Evolutionary conservation across 768 basidiomycete genomes (phyloP).

Genomic region (Leccinellum luteum): DNA sequence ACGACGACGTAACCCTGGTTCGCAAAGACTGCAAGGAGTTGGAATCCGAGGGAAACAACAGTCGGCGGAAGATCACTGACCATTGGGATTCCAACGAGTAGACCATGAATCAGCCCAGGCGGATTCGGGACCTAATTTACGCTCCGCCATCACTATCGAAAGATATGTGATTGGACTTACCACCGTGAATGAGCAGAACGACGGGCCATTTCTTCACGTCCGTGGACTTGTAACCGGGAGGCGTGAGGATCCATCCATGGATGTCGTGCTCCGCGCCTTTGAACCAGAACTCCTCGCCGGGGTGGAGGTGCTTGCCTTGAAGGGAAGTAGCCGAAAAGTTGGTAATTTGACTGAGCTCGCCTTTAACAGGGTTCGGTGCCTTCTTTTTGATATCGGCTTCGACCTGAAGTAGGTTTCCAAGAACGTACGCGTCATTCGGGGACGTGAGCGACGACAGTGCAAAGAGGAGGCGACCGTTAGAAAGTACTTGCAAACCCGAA

Average conservation of each 20-base stretch:
- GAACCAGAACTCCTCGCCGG: slow-evolving; percentile 87
- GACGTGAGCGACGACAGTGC: slow-evolving; percentile 69
- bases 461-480: slow-evolving; percentile 63
- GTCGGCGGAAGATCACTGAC: slow-evolving; percentile 33
- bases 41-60: not conserved
- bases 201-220: slow-evolving; percentile 76
- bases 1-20: slow-evolving; percentile 88
- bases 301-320: slow-evolving; percentile 52
- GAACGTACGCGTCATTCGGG: slow-evolving; percentile 77
- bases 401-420: slow-evolving; percentile 46
- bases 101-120: slow-evolving; percentile 94
- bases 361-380: slow-evolving; percentile 22
- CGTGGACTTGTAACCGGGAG: slow-evolving; percentile 67
- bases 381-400: slow-evolving; percentile 40
- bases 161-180: slow-evolving; percentile 27
- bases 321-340: slow-evolving; percentile 57
- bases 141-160: not conserved
- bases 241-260: slow-evolving; percentile 84
- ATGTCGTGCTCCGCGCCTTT: slow-evolving; percentile 74
- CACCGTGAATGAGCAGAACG: slow-evolving; percentile 80
- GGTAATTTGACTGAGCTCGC: slow-evolving; percentile 58
- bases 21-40: slow-evolving; percentile 58
- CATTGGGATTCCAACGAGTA: slow-evolving; percentile 89
- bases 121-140: slow-evolving; percentile 59
- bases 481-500: slow-evolving; percentile 60